These are phyloP conservation scores for Camellia japonica DNA, from an alignment of 148 eudicot genomes.

Conservation along the genomic window DNA sequence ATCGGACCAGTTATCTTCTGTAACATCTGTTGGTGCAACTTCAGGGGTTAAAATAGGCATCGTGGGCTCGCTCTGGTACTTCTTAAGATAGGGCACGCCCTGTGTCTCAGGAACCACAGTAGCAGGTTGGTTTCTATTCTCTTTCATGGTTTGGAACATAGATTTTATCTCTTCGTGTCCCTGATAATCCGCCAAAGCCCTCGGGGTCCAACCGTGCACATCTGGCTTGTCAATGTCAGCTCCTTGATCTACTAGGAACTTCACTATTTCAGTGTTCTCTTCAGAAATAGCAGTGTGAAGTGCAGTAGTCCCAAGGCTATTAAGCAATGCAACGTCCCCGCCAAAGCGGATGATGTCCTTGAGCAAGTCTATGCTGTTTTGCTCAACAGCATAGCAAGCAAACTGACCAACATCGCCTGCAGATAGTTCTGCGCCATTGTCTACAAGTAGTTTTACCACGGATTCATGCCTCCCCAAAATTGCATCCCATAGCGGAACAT, in stretches of 20 bases:
- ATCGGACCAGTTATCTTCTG: constrained; percentile 20
- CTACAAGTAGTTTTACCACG: constrained; percentile 43
- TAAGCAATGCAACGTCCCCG: constrained; percentile 49
- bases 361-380: constrained; percentile 50
- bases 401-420: constrained; percentile 54
- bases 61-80: constrained; percentile 49
- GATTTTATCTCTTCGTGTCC: constrained; percentile 62
- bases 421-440: constrained; percentile 58
- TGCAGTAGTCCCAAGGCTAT: constrained; percentile 52
- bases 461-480: constrained; percentile 47
- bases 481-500: constrained; percentile 87
- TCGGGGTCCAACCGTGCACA: constrained; percentile 65
- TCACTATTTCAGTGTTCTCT: constrained; percentile 50
- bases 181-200: constrained; percentile 60
- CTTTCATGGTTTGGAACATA: constrained; percentile 36
- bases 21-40: constrained; percentile 13
- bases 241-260: constrained; percentile 58
- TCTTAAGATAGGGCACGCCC: constrained; percentile 35
- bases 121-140: constrained; percentile 12
- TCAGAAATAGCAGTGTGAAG: constrained; percentile 60
- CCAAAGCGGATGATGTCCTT: constrained; percentile 49
- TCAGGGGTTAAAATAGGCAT: constrained; percentile 5
- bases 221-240: constrained; percentile 60
- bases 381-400: constrained; percentile 57
- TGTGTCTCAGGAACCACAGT: constrained; percentile 15